These are phyloP conservation scores for Breviolum minutum DNA, from an alignment of 73 alveolate genomes.

Conservation along the genomic window DNA sequence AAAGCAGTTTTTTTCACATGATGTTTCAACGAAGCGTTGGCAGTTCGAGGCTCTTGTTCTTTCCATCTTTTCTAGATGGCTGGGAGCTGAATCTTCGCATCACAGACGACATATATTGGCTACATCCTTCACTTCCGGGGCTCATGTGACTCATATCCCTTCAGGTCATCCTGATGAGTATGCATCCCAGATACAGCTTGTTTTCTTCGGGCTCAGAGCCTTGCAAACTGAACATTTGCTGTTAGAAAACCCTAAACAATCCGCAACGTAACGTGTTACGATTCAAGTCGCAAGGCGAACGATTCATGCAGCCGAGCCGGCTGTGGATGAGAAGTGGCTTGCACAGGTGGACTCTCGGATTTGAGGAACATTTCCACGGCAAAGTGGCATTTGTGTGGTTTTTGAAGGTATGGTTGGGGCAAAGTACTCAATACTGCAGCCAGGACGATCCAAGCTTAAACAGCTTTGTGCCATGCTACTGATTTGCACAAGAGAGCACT, in stretches of 20 bases:
- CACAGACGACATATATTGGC: neutral
- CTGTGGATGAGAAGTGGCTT: constrained; percentile 73
- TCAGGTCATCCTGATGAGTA: constrained; percentile 56
- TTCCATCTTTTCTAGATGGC: constrained; percentile 33
- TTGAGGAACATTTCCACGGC: neutral
- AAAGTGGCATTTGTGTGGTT: neutral
- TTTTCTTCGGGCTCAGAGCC: neutral
- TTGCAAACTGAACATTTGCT: neutral
- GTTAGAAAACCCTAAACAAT: neutral
- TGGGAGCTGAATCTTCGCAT: neutral
- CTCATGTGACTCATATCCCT: neutral
- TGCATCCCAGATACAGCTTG: neutral
- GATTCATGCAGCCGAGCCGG: constrained; percentile 28
- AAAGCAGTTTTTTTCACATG: neutral
- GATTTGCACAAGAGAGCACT: no score
- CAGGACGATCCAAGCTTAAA: neutral
- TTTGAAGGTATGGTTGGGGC: constrained; percentile 33
- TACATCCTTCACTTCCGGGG: neutral
- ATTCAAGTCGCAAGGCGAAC: constrained; percentile 6
- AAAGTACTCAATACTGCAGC: neutral
- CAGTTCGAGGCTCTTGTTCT: constrained; percentile 24
- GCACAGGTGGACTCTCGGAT: constrained; percentile 25
- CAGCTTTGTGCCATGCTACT: no score
- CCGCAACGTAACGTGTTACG: no score
- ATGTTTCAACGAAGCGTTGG: neutral